Conservation (phyloP, 2,329 filamentous ascomycete species). For the Claviceps digitariae region DNA sequence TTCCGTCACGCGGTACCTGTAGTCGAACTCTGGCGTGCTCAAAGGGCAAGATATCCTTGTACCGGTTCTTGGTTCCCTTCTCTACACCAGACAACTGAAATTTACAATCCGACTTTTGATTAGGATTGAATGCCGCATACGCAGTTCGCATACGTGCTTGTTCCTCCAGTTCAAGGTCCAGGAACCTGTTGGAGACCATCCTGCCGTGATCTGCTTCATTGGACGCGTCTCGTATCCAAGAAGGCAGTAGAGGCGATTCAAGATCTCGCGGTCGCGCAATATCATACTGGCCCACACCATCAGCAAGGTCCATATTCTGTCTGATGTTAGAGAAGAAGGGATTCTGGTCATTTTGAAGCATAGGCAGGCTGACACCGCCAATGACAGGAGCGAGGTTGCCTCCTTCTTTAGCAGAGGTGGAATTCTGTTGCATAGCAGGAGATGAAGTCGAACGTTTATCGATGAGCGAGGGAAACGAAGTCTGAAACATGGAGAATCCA, state of each 20-base stretch:
- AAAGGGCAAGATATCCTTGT: conserved; percentile 95
- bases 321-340: conserved; percentile 95
- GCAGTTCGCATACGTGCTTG: conserved; percentile 86
- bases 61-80: conserved; percentile 88
- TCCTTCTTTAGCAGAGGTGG: conserved; percentile 17
- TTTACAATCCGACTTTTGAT: conserved; percentile 13
- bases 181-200: conserved; percentile 66
- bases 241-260: conserved; percentile 44
- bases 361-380: conserved; percentile 75
- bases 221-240: conserved; percentile 62
- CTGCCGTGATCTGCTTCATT: conserved; percentile 61
- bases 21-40: conserved; percentile 84
- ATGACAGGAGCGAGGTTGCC: conserved; percentile 54
- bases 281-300: conserved; percentile 78
- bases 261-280: conserved; percentile 33
- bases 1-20: conserved; percentile 48
- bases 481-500: conserved; percentile 64
- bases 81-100: conserved; percentile 85
- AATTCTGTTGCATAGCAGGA: conserved; percentile 6
- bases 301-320: conserved; percentile 89
- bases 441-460: conserved; percentile 33
- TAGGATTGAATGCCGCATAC: conserved; percentile 36
- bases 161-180: conserved; percentile 72
- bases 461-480: conserved; percentile 50
- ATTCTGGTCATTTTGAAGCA: conserved; percentile 53